A percentile compares a stretch with the other conserved stretches of the same genome.
phyloP scores from a whole-genome alignment of 2,329 filamentous ascomycete genomes.

The Aspergillus ibericus region DNA sequence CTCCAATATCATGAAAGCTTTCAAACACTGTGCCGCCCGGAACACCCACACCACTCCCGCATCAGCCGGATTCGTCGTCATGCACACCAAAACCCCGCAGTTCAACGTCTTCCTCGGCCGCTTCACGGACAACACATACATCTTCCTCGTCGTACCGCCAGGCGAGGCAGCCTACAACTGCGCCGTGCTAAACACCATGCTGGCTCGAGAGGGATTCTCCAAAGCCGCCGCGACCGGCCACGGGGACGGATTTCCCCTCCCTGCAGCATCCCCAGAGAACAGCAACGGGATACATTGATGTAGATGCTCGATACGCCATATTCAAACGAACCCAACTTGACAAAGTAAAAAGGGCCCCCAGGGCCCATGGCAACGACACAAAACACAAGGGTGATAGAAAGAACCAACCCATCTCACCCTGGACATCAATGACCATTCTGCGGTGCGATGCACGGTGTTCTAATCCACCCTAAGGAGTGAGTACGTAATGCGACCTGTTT shows the following conservation, averaged over 20 bases:
- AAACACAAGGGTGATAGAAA: not conserved
- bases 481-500: not conserved
- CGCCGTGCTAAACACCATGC: constrained; percentile 84
- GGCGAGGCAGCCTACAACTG: constrained; percentile 90
- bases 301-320: not conserved
- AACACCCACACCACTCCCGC: constrained; percentile 47
- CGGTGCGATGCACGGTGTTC: not conserved
- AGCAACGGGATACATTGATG: constrained; percentile 5
- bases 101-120: constrained; percentile 96
- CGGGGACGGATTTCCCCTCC: constrained; percentile 45
- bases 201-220: constrained; percentile 80
- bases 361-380: not conserved
- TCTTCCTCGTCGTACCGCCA: constrained; percentile 86
- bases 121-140: constrained; percentile 96
- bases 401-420: not conserved
- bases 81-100: constrained; percentile 53
- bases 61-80: constrained; percentile 46
- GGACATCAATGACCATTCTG: not conserved
- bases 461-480: not conserved
- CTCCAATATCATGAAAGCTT: constrained; percentile 96
- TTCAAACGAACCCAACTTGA: not conserved
- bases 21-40: constrained; percentile 72
- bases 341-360: not conserved
- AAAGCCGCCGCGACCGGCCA: constrained; percentile 54
- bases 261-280: constrained; percentile 29